These are phyloP conservation scores for Rutstroemia sp. DNA, from an alignment of 2,329 filamentous ascomycete species.

Conservation along the genomic window DNA sequence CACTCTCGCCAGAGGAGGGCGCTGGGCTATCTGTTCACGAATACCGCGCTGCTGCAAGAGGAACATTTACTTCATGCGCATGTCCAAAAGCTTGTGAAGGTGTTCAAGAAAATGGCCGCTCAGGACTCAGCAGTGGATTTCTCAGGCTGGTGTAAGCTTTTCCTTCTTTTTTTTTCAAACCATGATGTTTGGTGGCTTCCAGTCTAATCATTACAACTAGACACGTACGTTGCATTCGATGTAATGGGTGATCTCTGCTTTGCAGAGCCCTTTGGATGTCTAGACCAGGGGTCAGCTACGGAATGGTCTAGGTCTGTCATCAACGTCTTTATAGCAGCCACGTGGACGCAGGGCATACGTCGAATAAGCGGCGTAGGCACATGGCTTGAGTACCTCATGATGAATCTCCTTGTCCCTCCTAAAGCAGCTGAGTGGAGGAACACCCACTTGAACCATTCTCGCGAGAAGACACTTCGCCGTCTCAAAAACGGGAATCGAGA, in stretches of 20 bases:
- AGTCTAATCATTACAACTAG: neutral
- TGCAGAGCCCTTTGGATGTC: slow-evolving; percentile 33
- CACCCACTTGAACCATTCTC: slow-evolving; percentile 2
- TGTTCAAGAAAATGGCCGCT: neutral
- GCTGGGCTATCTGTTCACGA: slow-evolving; percentile 27
- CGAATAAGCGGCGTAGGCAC: slow-evolving; percentile 4
- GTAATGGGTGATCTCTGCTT: slow-evolving; percentile 37
- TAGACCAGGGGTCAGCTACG: slow-evolving; percentile 22
- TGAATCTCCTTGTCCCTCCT: slow-evolving; percentile 3
- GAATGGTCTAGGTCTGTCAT: slow-evolving; percentile 8
- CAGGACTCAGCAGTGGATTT: neutral
- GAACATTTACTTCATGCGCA: slow-evolving; percentile 12
- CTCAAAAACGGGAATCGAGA: slow-evolving; percentile 13
- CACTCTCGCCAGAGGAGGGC: slow-evolving; percentile 24
- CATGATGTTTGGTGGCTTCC: neutral
- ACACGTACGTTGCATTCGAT: slow-evolving; percentile 30
- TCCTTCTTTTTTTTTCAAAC: neutral
- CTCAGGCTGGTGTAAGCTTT: neutral
- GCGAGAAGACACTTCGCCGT: slow-evolving; percentile 2
- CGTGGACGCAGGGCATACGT: slow-evolving; percentile 7
- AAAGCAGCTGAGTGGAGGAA: slow-evolving; percentile 5
- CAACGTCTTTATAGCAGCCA: slow-evolving; percentile 8
- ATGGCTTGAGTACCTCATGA: neutral
- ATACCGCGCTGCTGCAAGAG: slow-evolving; percentile 24
- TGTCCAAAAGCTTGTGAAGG: neutral